Base-by-base conservation (phyloP, 148 eudicot species). In the Chenopodium berlandieri region DNA sequence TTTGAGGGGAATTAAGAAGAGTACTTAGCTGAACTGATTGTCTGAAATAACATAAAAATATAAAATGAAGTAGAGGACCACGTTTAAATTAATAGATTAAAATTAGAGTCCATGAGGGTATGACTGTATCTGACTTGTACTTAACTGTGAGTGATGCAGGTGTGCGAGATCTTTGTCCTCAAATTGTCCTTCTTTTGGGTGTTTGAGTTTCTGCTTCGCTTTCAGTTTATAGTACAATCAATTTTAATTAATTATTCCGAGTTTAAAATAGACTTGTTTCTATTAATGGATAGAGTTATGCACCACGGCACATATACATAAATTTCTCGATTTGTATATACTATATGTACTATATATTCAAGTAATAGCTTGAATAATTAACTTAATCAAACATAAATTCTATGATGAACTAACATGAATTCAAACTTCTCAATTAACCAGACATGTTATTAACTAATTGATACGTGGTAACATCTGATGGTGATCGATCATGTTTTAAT, bases 91-190 rank as follows among this genome's bases (percentile, higher is more conserved):
- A 66, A 25, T 66, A 66, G 70, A 66, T 67, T 67, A 3, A 27
- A 12, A 27, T 30, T 56, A 56, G 62, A 56, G 20, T 56, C 62
- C 62, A 56, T 37, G 50, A 71, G 23, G 9, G 12, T 37, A 71
- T 37, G 74, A 71, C 50, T 37, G 73, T 40, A 71, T 71, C 50
- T 71, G 74, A 37, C 11, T 71, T 19, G 22, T 56, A 12, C 5
- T 56, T 5, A 62, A 22, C 47, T 56, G 60, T 56, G 16, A 56
- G 4, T 56, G 6, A 72, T 72, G 75, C 75, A 72, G 11, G 75
- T 47, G 75, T 72, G 75, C 54, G 14, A 44, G 54, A 7, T 44
- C 27, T 72, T 72, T 72, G 75, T 72, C 75, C 31, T 44, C 75
- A 72, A 20, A n/a, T 22, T 40, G 75, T 22, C 65, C 62, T 37